Evolutionary conservation across 305 asterid genomes (phyloP), one percentile per base, ranked within the genome.

Genomic region (Solanum hybrid): DNA sequence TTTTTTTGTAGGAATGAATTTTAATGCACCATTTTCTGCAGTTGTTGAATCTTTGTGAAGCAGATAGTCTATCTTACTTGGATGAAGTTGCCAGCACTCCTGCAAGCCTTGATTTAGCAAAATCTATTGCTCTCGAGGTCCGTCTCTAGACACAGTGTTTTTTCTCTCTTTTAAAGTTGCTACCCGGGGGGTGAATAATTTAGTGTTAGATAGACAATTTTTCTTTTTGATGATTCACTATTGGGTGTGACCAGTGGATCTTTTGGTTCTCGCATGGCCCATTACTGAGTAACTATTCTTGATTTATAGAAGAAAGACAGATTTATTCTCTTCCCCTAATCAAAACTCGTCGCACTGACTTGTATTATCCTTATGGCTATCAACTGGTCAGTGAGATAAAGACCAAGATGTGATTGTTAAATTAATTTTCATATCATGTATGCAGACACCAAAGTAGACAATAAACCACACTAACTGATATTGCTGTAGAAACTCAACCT

Each of bases 21-120:
- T 66, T 38, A 73, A 36, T 36, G 34, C 38, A 27, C 36, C 79
- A n/a, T 75, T 51, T 77, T 88, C 84, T 94, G 96, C 97, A 98
- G 99, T 96, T 98, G 81, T 91, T 95, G 95, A 93, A 94, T 93
- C 99, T 98, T 31, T 98, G 99, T 71, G 99, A 98, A 93, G 96
- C 98, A 20, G 99, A 98, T 92, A 94, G 94, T 86, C 95, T 95
- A 5, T 97, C 99, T 89, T 98, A 96, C 94, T 94, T 98, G 94
- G 99, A 98, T 88, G 99, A 96, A 93, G 98, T 97, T 89, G 97
- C 98, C 90, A 95, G 97, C 92, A 94, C 92, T 85, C 92, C 93
- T 72, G 89, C 90, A 90, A 93, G 96, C 93, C 96, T 93, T 94
- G 92, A 91, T 88, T 91, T 97, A 94, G 97, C 99, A 5, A 93